Base-by-base conservation (phyloP, 345 rosid species). In the Excoecaria cochinchinensis region DNA sequence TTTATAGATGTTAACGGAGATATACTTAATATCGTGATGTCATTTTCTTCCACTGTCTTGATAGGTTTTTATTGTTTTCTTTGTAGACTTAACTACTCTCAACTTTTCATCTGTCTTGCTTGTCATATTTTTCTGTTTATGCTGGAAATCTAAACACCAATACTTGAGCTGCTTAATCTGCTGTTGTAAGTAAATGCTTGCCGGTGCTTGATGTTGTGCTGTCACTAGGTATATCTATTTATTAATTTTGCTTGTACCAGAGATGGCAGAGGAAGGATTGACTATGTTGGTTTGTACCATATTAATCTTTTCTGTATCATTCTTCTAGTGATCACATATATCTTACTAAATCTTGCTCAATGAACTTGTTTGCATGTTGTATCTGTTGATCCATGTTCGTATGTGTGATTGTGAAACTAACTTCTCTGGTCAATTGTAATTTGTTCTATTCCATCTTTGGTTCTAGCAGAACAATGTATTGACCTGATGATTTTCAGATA, bases 401-500 rank as follows among this genome's bases (percentile, higher is more conserved):
- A 50, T 73, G 3, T 62, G 24, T 42, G 17, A 36, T 13, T 46
- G 8, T 7, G 60, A 10, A 4, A 15, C 16, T 13, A 50, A 2
- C 21, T 66, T 55, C n/a, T 42, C 24, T 64, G 67, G 10, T 5
- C n/a, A 31, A 21, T 62, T 36, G 10, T 25, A 19, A 19, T 53
- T 56, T 38, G 57, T 46, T 66, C 8, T 31, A 15, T 44, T 38
- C 44, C 16, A 22, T 36, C 17, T 31, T 31, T 31, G 31, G 31
- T 31, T 31, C 2, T 1, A 31, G 31, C 31, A 31, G 31, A 31
- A 2, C 31, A 31, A 17, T 2, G 62, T 9, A 2, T 40, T 66
- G 38, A 46, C 13, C 48, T 13, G 53, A 10, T 21, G 36, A 57
- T 40, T 62, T 79, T 80, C 87, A 83, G 90, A 82, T 84, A 67